Base-by-base conservation (phyloP, 2,329 filamentous ascomycete species). In the Orbilia brochopaga region DNA sequence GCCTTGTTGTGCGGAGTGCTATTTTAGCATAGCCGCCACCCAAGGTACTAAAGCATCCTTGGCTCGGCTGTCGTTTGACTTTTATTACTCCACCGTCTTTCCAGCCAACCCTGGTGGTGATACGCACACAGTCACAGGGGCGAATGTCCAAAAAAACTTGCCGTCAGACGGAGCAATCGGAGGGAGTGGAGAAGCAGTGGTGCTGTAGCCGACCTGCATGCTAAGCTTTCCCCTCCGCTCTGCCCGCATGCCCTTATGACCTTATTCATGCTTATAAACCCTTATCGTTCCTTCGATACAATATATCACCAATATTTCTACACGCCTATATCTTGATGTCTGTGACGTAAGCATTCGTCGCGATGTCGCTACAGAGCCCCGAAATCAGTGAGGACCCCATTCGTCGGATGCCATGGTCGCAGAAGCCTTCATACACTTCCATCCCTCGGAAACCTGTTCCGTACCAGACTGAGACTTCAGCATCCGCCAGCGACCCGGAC, bases 391-490 rank as follows among this genome's bases (percentile, higher is more conserved):
- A 51, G 15, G 27, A 60, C 11, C 5, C 32, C 11, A 58, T 53
- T 19, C 46, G 37, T 19, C 46, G 37, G 40, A 50, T 56, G 30
- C 53, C 56, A 21, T 72, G 67, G 67, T 53, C 58, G 24, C 50
- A 59, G 23, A 51, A 51, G 17, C 10, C 55, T n/a, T 24, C 56
- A 10, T 40, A 55, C 1, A 35, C 51, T 32, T 27, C 59, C 11
- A 46, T 72, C 27, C 50, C 40, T 6, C 54, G 67, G 46, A 72
- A 48, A 55, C 67, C 67, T 24, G 37, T 72, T 3, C 67, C 60
- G 59, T 48, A 50, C 51, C 48, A 24, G 37, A 42, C 4, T 13
- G 37, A 42, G 44, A 48, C 44, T 19, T 19, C 44, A 21, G 27
- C 27, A 32, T 3, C 27, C 27, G 8, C 27, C 27, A 32, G 27